Percentiles rank a stretch among this genome's conserved stretches.
Evolutionary conservation across 148 eudicot species (phyloP).

Genomic region (Dysphania ambrosioides): DNA sequence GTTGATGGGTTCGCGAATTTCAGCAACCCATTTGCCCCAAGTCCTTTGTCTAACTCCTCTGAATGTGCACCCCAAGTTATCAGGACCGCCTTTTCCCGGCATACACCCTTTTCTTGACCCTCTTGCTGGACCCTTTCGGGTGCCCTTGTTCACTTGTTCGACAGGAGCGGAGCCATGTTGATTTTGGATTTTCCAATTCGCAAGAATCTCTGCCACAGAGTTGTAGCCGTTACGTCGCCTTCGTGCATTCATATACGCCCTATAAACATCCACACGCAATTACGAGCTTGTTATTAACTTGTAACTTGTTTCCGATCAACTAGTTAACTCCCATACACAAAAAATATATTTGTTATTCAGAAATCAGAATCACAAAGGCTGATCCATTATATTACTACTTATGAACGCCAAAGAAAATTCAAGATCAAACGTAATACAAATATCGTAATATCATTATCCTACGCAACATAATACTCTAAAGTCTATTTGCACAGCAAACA

Average conservation of each 20-base stretch:
- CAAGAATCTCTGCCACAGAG: slow-evolving; percentile 30
- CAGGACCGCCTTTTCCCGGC: slow-evolving; percentile 56
- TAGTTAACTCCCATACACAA: too few species aligned
- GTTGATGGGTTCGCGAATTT: slow-evolving; percentile 43
- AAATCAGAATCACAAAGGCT: too few species aligned
- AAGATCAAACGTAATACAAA: not conserved
- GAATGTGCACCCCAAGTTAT: slow-evolving; percentile 37
- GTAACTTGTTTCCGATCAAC: too few species aligned
- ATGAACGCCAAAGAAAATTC: not conserved
- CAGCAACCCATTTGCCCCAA: slow-evolving; percentile 64
- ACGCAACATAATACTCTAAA: not conserved
- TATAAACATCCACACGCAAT: slow-evolving; percentile 15
- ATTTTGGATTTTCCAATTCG: slow-evolving; percentile 41
- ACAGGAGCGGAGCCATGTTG: not conserved
- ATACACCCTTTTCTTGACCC: slow-evolving; percentile 52
- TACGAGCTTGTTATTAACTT: not conserved
- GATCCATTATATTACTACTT: not conserved
- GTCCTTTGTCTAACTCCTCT: slow-evolving; percentile 51
- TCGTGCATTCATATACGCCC: slow-evolving; percentile 24
- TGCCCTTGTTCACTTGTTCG: slow-evolving; percentile 21
- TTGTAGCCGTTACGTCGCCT: slow-evolving; percentile 31
- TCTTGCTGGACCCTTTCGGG: slow-evolving; percentile 34
- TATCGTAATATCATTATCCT: too few species aligned
- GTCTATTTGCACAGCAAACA: not conserved
- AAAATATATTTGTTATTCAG: too few species aligned